Base-by-base conservation (phyloP, 306 rosid species). In the Alnus glutinosa region DNA sequence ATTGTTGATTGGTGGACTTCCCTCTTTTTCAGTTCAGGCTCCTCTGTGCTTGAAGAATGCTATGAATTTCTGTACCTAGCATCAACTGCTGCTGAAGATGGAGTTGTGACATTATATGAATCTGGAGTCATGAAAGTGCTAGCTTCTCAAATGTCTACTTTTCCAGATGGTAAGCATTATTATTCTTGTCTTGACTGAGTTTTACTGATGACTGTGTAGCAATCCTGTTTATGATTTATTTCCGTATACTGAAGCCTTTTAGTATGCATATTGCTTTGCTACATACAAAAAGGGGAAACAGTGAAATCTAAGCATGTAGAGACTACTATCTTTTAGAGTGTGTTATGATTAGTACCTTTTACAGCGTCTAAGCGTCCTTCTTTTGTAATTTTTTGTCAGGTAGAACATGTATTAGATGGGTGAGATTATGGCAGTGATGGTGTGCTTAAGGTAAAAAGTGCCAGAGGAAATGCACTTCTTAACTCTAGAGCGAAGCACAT, bases 21-120 rank as follows among this genome's bases (percentile, higher is more conserved):
- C 72, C 28, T 79, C 80, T 75, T 81, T 69, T 84, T 76, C 85
- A 95, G 98, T 75, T 79, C 92, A 57, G 88, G 88, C 46, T 86
- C 85, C 13, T 84, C 93, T 32, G 85, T 85, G 75, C 85, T 87
- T 18, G 92, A 85, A 82, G 98, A 95, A 73, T 90, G 98, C 83
- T 91, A 82, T 70, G 98, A 95, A 84, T 89, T 92, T 88, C 76
- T 95, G 13, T 92, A 91, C 87, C 83, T 95, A 79, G 96, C 90
- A 49, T 88, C 89, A 52, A 84, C 87, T 57, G 82, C 95, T 46
- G 86, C 98, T 59, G 95, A 78, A 77, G 85, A 78, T 80, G 97
- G 95, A 75, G 64, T 88, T 57, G 19, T 47, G 80, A 84, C 6
- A 68, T 86, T 92, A 59, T 91, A 85, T 77, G 83, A 88, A 75